These are phyloP conservation scores for Myriangium duriaei DNA, from an alignment of 2,329 filamentous ascomycete genomes.

Conservation along the genomic window DNA sequence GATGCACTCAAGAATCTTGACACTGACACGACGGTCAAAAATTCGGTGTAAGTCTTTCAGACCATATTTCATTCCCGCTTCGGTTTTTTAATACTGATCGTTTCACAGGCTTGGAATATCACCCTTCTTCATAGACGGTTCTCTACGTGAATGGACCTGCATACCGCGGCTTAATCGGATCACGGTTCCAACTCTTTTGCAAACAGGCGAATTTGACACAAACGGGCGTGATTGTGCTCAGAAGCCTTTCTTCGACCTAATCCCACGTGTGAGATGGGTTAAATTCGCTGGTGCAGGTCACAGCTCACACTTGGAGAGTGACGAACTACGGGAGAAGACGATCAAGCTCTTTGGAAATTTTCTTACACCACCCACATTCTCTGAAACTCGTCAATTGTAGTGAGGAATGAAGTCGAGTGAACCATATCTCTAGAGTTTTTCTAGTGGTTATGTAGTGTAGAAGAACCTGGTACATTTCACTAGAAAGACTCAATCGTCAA, in stretches of 20 bases:
- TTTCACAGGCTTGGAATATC: neutral
- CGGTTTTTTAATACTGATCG: neutral
- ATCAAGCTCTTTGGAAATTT: neutral
- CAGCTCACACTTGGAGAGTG: neutral
- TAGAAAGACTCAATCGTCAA: no score
- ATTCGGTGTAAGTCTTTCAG: neutral
- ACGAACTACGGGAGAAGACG: neutral
- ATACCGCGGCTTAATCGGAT: neutral
- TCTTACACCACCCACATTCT: no score
- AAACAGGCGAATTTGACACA: neutral
- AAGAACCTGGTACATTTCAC: no score
- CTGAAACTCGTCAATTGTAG: no score
- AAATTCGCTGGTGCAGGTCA: neutral
- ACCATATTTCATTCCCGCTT: neutral
- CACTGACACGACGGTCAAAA: neutral
- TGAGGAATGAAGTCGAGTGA: no score
- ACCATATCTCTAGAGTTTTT: no score
- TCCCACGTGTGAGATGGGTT: neutral
- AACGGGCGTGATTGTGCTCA: neutral
- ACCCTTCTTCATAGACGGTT: neutral
- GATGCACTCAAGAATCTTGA: neutral
- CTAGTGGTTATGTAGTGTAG: no score
- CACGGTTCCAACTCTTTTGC: neutral
- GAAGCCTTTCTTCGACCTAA: neutral
- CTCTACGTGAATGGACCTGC: neutral